Evolutionary conservation across 2,329 filamentous ascomycete genomes (phyloP).

Genomic region (Didymosphaeria variabile): DNA sequence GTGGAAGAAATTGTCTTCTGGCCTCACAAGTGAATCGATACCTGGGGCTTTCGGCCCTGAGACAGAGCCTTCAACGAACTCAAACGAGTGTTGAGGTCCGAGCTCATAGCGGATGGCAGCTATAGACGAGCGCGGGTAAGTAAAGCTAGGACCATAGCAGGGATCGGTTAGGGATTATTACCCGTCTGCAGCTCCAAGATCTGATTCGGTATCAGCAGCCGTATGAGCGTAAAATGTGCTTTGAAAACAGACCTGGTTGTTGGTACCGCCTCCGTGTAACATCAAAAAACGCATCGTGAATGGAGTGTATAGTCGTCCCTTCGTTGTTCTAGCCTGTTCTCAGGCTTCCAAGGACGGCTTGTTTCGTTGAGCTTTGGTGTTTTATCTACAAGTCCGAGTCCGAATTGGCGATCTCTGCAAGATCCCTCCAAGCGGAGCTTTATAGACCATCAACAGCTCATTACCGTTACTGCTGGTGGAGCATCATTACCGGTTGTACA

Average conservation of each 20-base stretch:
- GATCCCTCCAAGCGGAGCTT: too few species aligned
- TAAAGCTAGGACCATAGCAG: background rate
- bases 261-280: slow-evolving; percentile 4
- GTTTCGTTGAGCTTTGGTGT: background rate
- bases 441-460: too few species aligned
- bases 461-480: too few species aligned
- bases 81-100: background rate
- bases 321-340: background rate
- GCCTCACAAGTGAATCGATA: background rate
- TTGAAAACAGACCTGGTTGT: slow-evolving; percentile 1
- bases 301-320: background rate
- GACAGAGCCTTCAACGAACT: background rate
- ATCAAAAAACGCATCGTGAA: slow-evolving; percentile 1
- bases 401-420: background rate
- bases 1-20: background rate
- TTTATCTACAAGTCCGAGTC: background rate
- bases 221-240: background rate
- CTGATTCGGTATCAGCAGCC: background rate
- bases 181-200: slow-evolving; percentile 3
- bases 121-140: background rate
- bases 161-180: background rate
- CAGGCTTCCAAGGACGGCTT: background rate
- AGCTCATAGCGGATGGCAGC: slow-evolving; percentile 6
- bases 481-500: too few species aligned
- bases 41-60: background rate